phyloP scores from a whole-genome alignment of 768 basidiomycete species.

The Suillus alpinus region DNA sequence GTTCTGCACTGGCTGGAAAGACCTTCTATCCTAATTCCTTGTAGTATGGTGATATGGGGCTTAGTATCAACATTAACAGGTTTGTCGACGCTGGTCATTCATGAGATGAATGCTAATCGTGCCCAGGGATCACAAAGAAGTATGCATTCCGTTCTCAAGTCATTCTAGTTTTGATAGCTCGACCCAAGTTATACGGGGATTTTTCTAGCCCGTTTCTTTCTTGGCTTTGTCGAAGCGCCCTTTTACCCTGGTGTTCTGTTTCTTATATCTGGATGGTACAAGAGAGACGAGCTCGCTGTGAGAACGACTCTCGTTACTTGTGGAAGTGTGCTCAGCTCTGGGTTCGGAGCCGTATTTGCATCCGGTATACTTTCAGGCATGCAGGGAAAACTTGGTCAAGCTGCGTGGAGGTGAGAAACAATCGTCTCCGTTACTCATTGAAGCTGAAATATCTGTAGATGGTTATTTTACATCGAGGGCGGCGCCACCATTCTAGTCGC shows the following conservation, averaged over 20 bases:
- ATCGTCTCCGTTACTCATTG: background rate
- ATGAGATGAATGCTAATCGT: background rate
- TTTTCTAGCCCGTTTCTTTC: slow-evolving; percentile 65
- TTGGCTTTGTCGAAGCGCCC: slow-evolving; percentile 66
- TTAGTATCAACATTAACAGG: slow-evolving; percentile 37
- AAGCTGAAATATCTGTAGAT: slow-evolving; percentile 33
- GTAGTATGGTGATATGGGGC: slow-evolving; percentile 34
- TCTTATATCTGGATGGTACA: slow-evolving; percentile 62
- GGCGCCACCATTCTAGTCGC: slow-evolving; percentile 49
- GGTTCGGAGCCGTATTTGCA: slow-evolving; percentile 72
- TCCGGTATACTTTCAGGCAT: slow-evolving; percentile 67
- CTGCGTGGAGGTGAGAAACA: slow-evolving; percentile 60
- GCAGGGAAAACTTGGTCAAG: slow-evolving; percentile 60
- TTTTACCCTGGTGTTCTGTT: slow-evolving; percentile 66
- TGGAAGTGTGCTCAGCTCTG: slow-evolving; percentile 71
- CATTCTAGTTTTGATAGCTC: slow-evolving; percentile 10
- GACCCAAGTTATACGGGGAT: slow-evolving; percentile 53
- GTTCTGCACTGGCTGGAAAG: no score
- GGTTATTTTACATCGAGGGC: slow-evolving; percentile 68
- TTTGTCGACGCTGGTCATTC: background rate
- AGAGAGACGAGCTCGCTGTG: slow-evolving; percentile 61
- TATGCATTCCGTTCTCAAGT: background rate
- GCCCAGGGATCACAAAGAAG: slow-evolving; percentile 29
- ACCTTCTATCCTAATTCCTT: slow-evolving; percentile 25
- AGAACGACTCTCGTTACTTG: slow-evolving; percentile 63